Conservation (phyloP, 805 yeast species). For the Crinitomyces ghanaensis region DNA sequence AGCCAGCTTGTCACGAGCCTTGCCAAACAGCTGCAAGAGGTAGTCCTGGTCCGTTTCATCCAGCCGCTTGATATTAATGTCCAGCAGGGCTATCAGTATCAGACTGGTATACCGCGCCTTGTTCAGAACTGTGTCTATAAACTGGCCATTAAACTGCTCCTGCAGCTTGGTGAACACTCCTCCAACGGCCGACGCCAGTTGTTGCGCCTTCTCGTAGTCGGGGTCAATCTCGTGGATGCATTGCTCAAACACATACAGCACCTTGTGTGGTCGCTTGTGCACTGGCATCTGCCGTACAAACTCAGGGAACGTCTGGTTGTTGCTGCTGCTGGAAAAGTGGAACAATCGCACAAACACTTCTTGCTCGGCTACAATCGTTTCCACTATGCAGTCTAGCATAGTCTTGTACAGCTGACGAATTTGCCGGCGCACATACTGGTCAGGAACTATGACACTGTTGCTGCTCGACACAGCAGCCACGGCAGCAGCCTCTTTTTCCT, state of each 20-base stretch:
- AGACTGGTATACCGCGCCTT: constrained; percentile 33
- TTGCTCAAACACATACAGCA: too few species aligned
- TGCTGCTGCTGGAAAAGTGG: constrained; percentile 31
- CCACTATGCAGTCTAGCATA: constrained; percentile 9
- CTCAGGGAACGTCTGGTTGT: constrained; percentile 32
- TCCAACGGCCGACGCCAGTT: constrained; percentile 35
- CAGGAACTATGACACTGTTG: too few species aligned
- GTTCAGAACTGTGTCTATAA: constrained; percentile 28
- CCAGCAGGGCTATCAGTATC: constrained; percentile 32
- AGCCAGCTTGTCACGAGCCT: constrained; percentile 39
- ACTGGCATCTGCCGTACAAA: too few species aligned
- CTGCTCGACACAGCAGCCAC: too few species aligned
- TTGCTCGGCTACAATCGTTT: constrained; percentile 33
- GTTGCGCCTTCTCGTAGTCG: constrained; percentile 38
- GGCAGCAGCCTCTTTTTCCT: too few species aligned
- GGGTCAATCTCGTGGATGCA: constrained; percentile 31
- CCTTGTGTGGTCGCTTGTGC: too few species aligned
- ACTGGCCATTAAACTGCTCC: constrained; percentile 21
- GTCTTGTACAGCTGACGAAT: constrained; percentile 3
- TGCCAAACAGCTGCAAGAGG: constrained; percentile 37
- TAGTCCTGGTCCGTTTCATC: constrained; percentile 56
- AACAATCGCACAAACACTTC: constrained; percentile 36
- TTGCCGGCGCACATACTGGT: constrained; percentile 4
- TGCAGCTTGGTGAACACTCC: constrained; percentile 33
- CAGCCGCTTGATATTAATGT: constrained; percentile 27